Percentiles rank a stretch among this genome's conserved stretches.
These are phyloP conservation scores for Stephania yunnanensis DNA, from an alignment of 164 flowering plant genomes.

Conservation along the genomic window DNA sequence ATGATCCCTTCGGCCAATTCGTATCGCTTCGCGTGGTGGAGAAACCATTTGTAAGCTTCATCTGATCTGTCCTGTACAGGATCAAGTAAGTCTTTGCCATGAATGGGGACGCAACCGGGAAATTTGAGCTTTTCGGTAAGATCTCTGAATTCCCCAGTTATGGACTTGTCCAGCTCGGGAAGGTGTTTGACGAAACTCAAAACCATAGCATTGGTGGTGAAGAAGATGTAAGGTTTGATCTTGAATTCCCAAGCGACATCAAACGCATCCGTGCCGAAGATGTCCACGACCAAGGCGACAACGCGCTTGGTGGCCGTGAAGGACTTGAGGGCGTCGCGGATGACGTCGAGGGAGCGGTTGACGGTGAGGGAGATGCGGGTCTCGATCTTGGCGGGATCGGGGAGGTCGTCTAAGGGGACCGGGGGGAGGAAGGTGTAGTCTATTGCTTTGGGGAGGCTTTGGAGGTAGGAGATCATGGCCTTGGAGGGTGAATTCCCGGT, in stretches of 20 bases:
- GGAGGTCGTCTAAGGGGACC: conserved; percentile 18
- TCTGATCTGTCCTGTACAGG: conserved; percentile 24
- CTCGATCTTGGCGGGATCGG: conserved; percentile 19
- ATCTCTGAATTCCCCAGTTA: conserved; percentile 8
- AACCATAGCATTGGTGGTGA: conserved; percentile 25
- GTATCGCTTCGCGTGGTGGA: conserved; percentile 16
- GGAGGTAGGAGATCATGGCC: conserved; percentile 16
- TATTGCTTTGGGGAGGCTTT: conserved; percentile 22
- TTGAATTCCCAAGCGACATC: conserved; percentile 33
- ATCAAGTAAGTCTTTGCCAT: conserved; percentile 23
- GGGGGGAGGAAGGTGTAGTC: conserved; percentile 29
- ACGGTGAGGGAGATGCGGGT: conserved; percentile 26
- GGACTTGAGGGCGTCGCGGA: conserved; percentile 20
- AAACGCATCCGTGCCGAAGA: conserved; percentile 35
- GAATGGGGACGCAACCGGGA: conserved; percentile 31
- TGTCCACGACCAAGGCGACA: conserved; percentile 33
- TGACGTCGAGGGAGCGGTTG: conserved; percentile 26
- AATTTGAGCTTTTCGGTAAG: conserved; percentile 21
- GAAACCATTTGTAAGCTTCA: conserved; percentile 22
- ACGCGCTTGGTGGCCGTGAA: conserved; percentile 2
- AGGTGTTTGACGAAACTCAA: conserved; percentile 24
- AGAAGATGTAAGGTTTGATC: conserved; percentile 32
- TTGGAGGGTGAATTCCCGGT: conserved; percentile 19
- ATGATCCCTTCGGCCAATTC: conserved; percentile 22
- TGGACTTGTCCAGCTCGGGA: conserved; percentile 25